Base-by-base conservation (phyloP, 208 protist species). In the Kentomonas sorsogonicus region DNA sequence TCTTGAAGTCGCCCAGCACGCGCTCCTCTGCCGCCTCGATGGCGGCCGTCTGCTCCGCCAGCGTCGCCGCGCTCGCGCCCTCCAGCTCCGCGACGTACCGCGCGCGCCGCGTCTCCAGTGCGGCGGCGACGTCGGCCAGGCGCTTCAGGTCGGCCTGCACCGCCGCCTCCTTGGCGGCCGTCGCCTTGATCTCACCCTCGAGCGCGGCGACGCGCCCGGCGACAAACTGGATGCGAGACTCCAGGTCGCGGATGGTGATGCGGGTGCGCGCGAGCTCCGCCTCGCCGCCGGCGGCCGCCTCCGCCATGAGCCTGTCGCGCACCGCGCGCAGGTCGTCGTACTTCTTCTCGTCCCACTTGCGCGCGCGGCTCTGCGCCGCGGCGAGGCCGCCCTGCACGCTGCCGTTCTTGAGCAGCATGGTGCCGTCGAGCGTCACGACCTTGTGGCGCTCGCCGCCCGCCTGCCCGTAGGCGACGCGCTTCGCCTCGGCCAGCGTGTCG, bases 351-450 rank as follows among this genome's bases (percentile, higher is more conserved):
- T 98, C 91, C 91, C 94, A 98, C 66, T 89, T 83, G n/a, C 86
- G 63, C 9, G 91, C 87, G 50, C 89, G 87, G 20, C 58, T 66
- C 60, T 94, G 79, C 4, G 96, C 82, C 7, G 78, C 71, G 47
- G 80, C 78, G 10, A 87, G 53, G 54, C 97, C 97, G 60, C 97
- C 96, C 59, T 97, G 96, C 66, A 99, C 96, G 6, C 94, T 72
- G 46, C 97, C 97, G 56, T 92, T 94, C 64, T 97, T 98, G 22
- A 91, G 70, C 25, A 99, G 93, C 10, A 96, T 69, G 7, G 94
- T 94, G 53, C 97, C 97, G 53, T 99, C 94, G 22, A 97, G 36
- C 18, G 97, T 98, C 5, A 99, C 95, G 0, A 97, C 96, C 73
- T 97, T 98, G 67, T 87, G 80, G 5, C 91, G 82, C 60, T 91